Conservation (phyloP, 2,329 filamentous ascomycete species). For the Leptoxyphium fumago region DNA sequence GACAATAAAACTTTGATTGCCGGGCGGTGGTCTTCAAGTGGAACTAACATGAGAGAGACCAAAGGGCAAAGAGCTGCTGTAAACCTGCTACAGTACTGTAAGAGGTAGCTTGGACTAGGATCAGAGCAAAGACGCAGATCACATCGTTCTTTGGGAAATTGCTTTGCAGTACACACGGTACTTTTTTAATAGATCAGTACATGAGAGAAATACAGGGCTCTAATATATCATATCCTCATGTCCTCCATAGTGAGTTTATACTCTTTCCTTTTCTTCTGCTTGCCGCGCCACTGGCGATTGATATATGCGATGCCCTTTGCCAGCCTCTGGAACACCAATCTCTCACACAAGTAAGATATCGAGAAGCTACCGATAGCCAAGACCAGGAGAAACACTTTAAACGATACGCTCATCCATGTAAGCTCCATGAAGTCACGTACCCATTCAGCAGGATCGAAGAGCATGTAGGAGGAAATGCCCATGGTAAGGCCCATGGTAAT, state of each 20-base stretch:
- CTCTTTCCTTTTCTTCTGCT: slow-evolving; percentile 64
- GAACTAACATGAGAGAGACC: too few species aligned
- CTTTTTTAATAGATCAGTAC: too few species aligned
- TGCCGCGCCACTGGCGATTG: slow-evolving; percentile 41
- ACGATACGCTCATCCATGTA: slow-evolving; percentile 57
- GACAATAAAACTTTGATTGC: too few species aligned
- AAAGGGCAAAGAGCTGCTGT: too few species aligned
- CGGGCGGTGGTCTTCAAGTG: too few species aligned
- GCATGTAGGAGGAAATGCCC: slow-evolving; percentile 61
- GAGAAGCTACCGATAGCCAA: slow-evolving; percentile 57
- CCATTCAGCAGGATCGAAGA: slow-evolving; percentile 57
- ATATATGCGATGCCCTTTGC: slow-evolving; percentile 51
- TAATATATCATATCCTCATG: slow-evolving; percentile 22
- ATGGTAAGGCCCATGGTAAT: slow-evolving; percentile 57
- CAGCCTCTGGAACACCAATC: slow-evolving; percentile 51
- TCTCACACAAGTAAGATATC: slow-evolving; percentile 57
- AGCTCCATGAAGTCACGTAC: slow-evolving; percentile 69
- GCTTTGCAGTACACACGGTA: too few species aligned
- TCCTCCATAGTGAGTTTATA: slow-evolving; percentile 71
- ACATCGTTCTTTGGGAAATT: too few species aligned
- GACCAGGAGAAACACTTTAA: slow-evolving; percentile 56
- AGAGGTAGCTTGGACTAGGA: too few species aligned
- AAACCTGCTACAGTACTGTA: too few species aligned
- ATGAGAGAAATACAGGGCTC: neutral
- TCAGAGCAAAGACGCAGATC: too few species aligned